phyloP scores from a whole-genome alignment of 73 alveolate genomes.

The Paramecium biaurelia region DNA sequence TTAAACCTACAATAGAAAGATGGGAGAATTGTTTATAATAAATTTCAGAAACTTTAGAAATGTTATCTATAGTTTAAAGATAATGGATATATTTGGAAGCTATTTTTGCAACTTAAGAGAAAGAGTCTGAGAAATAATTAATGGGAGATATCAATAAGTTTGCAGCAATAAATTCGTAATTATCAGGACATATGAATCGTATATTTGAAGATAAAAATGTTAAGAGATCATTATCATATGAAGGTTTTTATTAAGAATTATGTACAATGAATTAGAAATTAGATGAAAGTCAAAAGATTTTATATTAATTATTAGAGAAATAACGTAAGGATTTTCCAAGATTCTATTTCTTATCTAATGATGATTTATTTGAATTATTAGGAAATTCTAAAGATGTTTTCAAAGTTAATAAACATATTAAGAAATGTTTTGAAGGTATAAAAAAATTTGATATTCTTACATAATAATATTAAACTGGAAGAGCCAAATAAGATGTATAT shows the following conservation, averaged over 20 bases:
- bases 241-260: constrained; percentile 56
- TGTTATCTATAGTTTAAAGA: constrained; percentile 71
- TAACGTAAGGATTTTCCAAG: constrained; percentile 97
- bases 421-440: constrained; percentile 98
- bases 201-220: constrained; percentile 46
- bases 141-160: constrained; percentile 62
- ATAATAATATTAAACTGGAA: constrained; percentile 59
- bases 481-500: constrained; percentile 66
- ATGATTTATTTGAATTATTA: constrained; percentile 97
- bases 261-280: constrained; percentile 71
- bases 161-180: constrained; percentile 44
- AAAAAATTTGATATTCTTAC: constrained; percentile 74
- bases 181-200: constrained; percentile 43
- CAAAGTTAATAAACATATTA: constrained; percentile 96
- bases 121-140: constrained; percentile 52
- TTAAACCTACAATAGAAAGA: constrained; percentile 76
- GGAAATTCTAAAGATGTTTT: constrained; percentile 97
- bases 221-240: constrained; percentile 45
- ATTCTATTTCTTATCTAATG: constrained; percentile 99
- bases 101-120: constrained; percentile 60
- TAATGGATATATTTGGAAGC: constrained; percentile 65
- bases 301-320: constrained; percentile 95
- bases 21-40: constrained; percentile 84
- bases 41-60: constrained; percentile 82
- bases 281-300: constrained; percentile 94